These are phyloP conservation scores for Debaryomycetaceae sp. DNA, from an alignment of 1,139 yeast genomes.

Conservation along the genomic window DNA sequence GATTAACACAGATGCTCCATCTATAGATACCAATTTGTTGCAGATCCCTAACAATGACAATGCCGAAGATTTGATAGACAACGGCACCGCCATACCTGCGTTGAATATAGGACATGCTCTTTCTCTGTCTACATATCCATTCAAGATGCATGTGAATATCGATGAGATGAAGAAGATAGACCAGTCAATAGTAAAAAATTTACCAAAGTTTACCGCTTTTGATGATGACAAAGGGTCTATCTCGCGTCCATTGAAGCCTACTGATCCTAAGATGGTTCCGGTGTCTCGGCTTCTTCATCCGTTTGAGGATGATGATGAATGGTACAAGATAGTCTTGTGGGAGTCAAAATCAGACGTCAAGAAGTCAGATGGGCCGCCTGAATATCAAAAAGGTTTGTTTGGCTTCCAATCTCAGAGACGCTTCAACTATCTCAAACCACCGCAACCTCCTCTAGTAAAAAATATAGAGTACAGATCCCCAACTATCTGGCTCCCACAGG, in stretches of 20 bases:
- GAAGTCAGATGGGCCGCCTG: constrained; percentile 26
- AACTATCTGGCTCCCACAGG: constrained; percentile 94
- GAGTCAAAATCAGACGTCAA: constrained; percentile 27
- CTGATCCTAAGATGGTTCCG: constrained; percentile 21
- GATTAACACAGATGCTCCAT: constrained; percentile 5
- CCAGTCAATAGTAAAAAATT: constrained; percentile 48
- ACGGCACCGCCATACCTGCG: neutral
- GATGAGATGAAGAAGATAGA: constrained; percentile 54
- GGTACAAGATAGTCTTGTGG: constrained; percentile 58
- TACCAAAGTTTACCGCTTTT: constrained; percentile 56
- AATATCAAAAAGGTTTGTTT: constrained; percentile 55
- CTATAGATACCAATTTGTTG: constrained; percentile 28
- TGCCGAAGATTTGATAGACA: neutral
- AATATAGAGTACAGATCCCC: constrained; percentile 82
- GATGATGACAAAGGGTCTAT: constrained; percentile 21
- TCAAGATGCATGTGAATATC: constrained; percentile 53
- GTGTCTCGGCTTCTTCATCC: constrained; percentile 64
- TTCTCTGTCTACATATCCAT: constrained; percentile 27
- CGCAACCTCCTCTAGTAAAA: constrained; percentile 80
- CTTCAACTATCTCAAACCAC: constrained; percentile 68
- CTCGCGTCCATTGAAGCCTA: constrained; percentile 22
- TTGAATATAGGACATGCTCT: neutral
- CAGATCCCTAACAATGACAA: neutral
- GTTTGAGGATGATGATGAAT: constrained; percentile 57
- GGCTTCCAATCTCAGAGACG: constrained; percentile 59